These are phyloP conservation scores for Triangularia verruculosa DNA, from an alignment of 2,329 filamentous ascomycete genomes.

Conservation along the genomic window DNA sequence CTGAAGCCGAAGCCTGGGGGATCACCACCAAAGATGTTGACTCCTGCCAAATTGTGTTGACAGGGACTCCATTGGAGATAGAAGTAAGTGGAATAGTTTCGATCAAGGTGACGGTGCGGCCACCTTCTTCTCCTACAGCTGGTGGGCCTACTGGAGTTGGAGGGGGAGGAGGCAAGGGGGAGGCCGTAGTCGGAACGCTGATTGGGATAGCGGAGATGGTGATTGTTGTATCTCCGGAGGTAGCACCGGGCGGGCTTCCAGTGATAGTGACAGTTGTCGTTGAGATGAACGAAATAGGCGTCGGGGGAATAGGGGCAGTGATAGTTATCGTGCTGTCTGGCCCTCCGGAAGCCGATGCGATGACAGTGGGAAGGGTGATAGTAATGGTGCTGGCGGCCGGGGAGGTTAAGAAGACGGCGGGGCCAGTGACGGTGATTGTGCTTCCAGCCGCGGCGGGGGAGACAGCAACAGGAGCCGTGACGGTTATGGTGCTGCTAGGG, in stretches of 20 bases:
- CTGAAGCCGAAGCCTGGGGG: neutral
- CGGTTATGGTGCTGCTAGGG: neutral
- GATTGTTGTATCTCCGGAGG: neutral
- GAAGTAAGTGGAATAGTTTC: neutral
- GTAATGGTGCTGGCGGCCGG: neutral
- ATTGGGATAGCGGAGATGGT: neutral
- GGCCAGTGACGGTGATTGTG: slow-evolving; percentile 1
- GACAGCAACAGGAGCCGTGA: neutral
- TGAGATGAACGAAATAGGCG: neutral
- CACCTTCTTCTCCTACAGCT: neutral
- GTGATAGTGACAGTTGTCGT: neutral
- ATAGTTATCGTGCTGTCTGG: neutral
- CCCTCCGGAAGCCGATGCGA: neutral
- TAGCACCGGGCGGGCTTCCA: neutral
- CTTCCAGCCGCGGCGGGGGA: neutral
- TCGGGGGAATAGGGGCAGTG: neutral
- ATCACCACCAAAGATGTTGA: neutral
- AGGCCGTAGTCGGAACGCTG: neutral
- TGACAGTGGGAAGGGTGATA: neutral
- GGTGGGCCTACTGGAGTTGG: neutral
- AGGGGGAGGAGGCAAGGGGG: neutral
- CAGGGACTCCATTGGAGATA: neutral
- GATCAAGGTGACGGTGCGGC: neutral
- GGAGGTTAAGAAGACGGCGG: neutral
- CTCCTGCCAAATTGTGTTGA: neutral